phyloP scores from a whole-genome alignment of 1,139 yeast species.

The Zygosaccharomyces sapae region DNA sequence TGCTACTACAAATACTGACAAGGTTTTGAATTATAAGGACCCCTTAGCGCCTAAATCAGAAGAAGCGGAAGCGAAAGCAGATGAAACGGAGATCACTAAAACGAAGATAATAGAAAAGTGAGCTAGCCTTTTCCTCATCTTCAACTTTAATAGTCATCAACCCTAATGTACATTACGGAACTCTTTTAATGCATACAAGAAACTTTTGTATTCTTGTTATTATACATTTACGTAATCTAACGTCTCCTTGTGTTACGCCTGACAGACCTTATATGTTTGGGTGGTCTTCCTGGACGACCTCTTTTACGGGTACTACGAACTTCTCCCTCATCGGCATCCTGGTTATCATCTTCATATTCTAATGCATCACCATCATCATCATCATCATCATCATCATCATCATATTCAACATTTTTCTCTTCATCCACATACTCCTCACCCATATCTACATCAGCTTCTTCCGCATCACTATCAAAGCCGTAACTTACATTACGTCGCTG shows the following conservation, averaged over 20 bases:
- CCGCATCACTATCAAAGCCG: constrained; percentile 16
- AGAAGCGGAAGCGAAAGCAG: neutral
- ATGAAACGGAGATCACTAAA: neutral
- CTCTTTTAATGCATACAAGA: neutral
- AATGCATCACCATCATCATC: constrained; percentile 9
- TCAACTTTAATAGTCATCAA: neutral
- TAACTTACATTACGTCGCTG: constrained; percentile 29
- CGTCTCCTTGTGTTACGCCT: constrained; percentile 11
- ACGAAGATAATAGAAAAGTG: neutral
- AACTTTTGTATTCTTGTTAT: neutral
- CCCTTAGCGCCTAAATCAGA: constrained; percentile 1
- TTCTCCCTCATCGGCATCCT: constrained; percentile 13
- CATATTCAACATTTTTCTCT: constrained; percentile 11
- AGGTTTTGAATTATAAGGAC: constrained; percentile 45
- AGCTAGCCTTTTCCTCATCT: neutral
- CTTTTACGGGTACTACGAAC: constrained; percentile 9
- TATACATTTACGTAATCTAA: neutral
- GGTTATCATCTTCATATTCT: constrained; percentile 8
- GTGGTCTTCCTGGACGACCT: constrained; percentile 11
- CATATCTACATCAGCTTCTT: constrained; percentile 23
- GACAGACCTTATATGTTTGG: constrained; percentile 11
- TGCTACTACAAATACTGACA: constrained; percentile 63
- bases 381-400: constrained; percentile 15
- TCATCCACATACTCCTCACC: constrained; percentile 18
- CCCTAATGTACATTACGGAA: too few species aligned